These are phyloP conservation scores for Phytophthora pisi DNA, from an alignment of 352 stramenopile species.

Conservation along the genomic window DNA sequence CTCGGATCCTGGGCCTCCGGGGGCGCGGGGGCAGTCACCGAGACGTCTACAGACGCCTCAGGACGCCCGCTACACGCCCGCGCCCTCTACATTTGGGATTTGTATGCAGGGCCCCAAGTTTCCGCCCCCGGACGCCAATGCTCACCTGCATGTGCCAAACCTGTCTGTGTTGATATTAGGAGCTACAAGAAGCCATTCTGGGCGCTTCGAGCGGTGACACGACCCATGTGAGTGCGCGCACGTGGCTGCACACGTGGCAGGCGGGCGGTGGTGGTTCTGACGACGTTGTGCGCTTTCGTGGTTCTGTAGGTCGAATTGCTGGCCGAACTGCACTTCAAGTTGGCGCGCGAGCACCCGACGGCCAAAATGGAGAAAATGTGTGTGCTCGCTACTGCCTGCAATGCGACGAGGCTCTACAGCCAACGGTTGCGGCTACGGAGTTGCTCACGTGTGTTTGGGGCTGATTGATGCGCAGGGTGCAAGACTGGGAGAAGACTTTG, in stretches of 20 bases:
- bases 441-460: constrained; percentile 20
- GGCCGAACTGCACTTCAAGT: constrained; percentile 83
- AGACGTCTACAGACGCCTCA: constrained; percentile 2
- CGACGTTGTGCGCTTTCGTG: constrained; percentile 19
- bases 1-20: constrained; percentile 11
- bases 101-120: constrained; percentile 31
- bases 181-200: constrained; percentile 68
- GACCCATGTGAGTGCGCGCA: constrained; percentile 46
- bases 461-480: constrained; percentile 52
- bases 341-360: constrained; percentile 70
- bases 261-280: constrained; percentile 13
- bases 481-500: constrained; percentile 84
- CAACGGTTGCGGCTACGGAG: constrained; percentile 12
- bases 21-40: constrained; percentile 9
- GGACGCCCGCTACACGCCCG: constrained; percentile 11
- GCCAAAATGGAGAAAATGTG: constrained; percentile 86
- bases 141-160: constrained; percentile 29
- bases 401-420: constrained; percentile 12
- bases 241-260: neutral
- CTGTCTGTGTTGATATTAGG: constrained; percentile 39
- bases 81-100: constrained; percentile 33
- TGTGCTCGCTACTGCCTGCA: constrained; percentile 15
- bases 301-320: constrained; percentile 61
- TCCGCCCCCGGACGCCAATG: constrained; percentile 6
- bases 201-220: constrained; percentile 47